Percentiles rank a stretch among this genome's conserved stretches.
phyloP scores from a whole-genome alignment of 2,329 filamentous ascomycete species.

The Exophiala sp. region DNA sequence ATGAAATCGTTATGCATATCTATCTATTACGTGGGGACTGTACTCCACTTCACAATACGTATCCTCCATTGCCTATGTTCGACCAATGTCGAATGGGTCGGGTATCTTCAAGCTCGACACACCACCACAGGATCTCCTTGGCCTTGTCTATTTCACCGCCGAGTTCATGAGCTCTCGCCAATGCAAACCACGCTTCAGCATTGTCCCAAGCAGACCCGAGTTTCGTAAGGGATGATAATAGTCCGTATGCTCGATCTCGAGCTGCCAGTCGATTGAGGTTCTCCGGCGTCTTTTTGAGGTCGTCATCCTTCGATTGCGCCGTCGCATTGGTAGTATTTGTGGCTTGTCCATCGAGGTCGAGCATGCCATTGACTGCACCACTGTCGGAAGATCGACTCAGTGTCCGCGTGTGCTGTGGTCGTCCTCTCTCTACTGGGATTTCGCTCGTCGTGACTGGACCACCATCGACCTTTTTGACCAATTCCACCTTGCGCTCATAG shows the following conservation, averaged over 20 bases:
- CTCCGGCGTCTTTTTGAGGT: constrained; percentile 58
- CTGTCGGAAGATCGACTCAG: constrained; percentile 12
- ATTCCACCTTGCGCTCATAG: constrained; percentile 55
- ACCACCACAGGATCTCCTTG: constrained; percentile 95
- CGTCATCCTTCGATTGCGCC: constrained; percentile 26
- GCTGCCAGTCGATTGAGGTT: constrained; percentile 80
- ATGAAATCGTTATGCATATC: too few species aligned
- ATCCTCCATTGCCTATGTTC: constrained; percentile 64
- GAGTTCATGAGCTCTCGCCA: constrained; percentile 83
- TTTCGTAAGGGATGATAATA: constrained; percentile 79
- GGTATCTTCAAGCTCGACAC: constrained; percentile 87
- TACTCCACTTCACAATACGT: constrained; percentile 48
- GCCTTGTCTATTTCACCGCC: constrained; percentile 82
- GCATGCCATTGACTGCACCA: constrained; percentile 1
- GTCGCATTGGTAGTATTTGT: background rate
- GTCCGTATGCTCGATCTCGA: constrained; percentile 79
- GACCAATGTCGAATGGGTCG: constrained; percentile 76
- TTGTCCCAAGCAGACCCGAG: constrained; percentile 85
- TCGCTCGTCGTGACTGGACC: constrained; percentile 15
- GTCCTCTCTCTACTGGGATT: constrained; percentile 6
- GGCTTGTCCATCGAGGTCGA: constrained; percentile 6
- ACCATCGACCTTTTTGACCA: constrained; percentile 30
- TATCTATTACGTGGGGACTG: background rate
- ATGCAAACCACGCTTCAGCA: constrained; percentile 86
- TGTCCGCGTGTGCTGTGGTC: constrained; percentile 16